A percentile compares a stretch with the other conserved stretches of the same genome.
These are phyloP conservation scores for Kokia cookei DNA, from an alignment of 441 rosid genomes.

Conservation along the genomic window DNA sequence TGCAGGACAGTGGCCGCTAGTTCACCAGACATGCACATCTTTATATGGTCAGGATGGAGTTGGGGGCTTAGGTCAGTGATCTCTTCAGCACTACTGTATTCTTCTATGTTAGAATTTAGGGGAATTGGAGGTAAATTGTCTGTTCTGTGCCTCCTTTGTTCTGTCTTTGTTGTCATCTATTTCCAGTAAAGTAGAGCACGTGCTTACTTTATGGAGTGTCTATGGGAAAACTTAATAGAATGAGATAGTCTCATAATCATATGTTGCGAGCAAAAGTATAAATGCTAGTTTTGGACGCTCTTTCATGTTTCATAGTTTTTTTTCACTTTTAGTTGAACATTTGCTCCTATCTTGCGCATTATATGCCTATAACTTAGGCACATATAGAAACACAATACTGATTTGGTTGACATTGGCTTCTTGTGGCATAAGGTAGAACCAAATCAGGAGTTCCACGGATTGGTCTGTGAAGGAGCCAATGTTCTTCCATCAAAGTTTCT, in stretches of 20 bases:
- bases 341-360: neutral
- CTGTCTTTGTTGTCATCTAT: neutral
- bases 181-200: neutral
- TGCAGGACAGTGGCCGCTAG: neutral
- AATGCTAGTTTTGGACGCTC: neutral
- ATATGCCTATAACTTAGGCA: neutral
- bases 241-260: neutral
- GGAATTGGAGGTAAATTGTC: neutral
- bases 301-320: neutral
- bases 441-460: conserved; percentile 86
- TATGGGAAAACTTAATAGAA: neutral
- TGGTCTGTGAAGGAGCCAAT: conserved; percentile 93
- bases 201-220: neutral
- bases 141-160: neutral
- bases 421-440: conserved; percentile 90
- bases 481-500: conserved; percentile 86
- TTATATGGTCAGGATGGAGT: neutral
- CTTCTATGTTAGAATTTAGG: neutral
- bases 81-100: neutral
- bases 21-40: neutral
- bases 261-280: neutral
- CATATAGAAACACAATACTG: neutral
- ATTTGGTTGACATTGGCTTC: conserved; percentile 19
- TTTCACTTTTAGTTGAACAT: neutral
- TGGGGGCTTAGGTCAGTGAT: neutral